Conservation (phyloP, 805 yeast species). For the Cyberlindnera samutprakarnensis region DNA sequence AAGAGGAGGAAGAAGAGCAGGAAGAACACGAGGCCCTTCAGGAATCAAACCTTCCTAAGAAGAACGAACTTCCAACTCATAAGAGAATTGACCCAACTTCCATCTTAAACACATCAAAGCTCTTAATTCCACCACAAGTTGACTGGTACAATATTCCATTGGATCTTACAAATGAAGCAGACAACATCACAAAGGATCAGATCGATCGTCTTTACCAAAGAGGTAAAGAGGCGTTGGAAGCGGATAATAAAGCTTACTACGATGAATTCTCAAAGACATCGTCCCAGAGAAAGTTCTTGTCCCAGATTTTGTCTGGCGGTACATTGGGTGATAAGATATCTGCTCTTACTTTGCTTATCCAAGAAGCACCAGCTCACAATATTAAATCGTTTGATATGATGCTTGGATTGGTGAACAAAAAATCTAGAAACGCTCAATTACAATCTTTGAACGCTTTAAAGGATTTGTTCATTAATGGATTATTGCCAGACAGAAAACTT, state of each 20-base stretch:
- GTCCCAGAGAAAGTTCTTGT: constrained; percentile 80
- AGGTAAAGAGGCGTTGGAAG: constrained; percentile 58
- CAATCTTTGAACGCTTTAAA: constrained; percentile 85
- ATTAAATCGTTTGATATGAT: constrained; percentile 75
- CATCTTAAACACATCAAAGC: constrained; percentile 47
- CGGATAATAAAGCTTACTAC: constrained; percentile 64
- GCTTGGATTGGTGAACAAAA: constrained; percentile 74
- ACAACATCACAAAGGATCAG: constrained; percentile 38
- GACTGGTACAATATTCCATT: constrained; percentile 72
- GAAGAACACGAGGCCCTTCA: constrained; percentile 13
- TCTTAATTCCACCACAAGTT: constrained; percentile 51
- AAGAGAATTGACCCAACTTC: constrained; percentile 25
- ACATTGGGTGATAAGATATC: constrained; percentile 92
- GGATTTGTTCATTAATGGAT: constrained; percentile 79
- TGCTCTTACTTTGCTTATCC: constrained; percentile 85
- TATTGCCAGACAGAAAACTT: constrained; percentile 81
- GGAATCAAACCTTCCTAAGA: constrained; percentile 7
- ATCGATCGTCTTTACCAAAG: constrained; percentile 53
- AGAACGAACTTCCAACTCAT: constrained; percentile 19
- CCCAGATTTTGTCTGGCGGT: constrained; percentile 86
- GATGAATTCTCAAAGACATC: constrained; percentile 68
- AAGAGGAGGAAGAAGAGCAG: constrained; percentile 19
- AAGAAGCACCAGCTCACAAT: constrained; percentile 92
- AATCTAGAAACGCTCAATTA: constrained; percentile 86
- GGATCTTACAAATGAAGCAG: constrained; percentile 20